Base-by-base conservation (phyloP, 306 rosid species). In the Cucumis hystrix region DNA sequence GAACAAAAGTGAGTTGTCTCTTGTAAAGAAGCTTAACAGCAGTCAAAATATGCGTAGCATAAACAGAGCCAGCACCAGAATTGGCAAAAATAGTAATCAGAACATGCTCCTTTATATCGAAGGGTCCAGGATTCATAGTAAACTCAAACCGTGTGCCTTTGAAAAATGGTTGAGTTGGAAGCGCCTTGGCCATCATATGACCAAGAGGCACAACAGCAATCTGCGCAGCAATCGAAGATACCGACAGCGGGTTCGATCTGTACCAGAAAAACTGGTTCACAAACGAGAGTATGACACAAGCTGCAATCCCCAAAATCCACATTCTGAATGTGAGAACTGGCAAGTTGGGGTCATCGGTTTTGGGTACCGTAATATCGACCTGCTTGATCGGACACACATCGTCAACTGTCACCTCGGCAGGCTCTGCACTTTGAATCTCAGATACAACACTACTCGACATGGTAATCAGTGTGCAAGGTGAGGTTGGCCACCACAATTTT, bases 201-300 rank as follows among this genome's bases (percentile, higher is more conserved):
- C 97, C 98, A 4, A 93, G 55, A 1, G 98, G 98, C 70, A 93
- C 96, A 25, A 93, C 97, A 43, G 97, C 98, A 84, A 93, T 93
- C 83, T 91, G 98, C 8, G 92, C 97, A 66, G 93, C 83, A 55
- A 91, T 85, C 0, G 98, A 84, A 18, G 87, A 47, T 16, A 91
- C 69, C 8, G n/a, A 37, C 84, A 93, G 62, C 17, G 98, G 98
- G 82, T 90, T 85, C 10, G 86, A 84, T 64, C 98, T 86, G 78
- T 93, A 93, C 97, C 97, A 93, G 35, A 91, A 91, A 85, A 93
- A 93, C 75, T 93, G 98, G 67, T 91, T 93, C 74, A 86, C 96
- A 80, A 91, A 93, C 39, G 98, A 88, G 45, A 93, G 83, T 0
- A 87, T 2, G 55, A 87, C 82, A 55, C 98, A 93, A 0, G 97